A percentile compares a stretch with the other conserved stretches of the same genome.
Conservation (phyloP, 2,329 filamentous ascomycete genomes). For the Bimuria novae-zelandiae region DNA sequence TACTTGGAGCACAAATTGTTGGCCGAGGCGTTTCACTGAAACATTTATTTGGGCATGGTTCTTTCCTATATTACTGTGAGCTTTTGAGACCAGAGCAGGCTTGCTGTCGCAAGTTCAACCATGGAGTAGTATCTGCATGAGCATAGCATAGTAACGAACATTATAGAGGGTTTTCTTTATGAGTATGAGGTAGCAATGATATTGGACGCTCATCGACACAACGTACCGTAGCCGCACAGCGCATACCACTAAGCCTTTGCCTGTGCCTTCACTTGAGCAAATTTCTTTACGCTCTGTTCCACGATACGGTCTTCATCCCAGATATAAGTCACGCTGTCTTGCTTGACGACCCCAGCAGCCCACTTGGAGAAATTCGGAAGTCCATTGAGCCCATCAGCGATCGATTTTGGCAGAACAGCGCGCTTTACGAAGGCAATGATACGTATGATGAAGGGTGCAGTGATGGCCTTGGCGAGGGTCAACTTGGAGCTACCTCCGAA, state of each 20-base stretch:
- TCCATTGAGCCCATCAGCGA: constrained; percentile 55
- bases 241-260: constrained; percentile 9
- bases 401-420: constrained; percentile 57
- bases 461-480: constrained; percentile 73
- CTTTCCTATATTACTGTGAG: not conserved
- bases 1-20: constrained; percentile 5
- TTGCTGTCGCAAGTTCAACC: not conserved
- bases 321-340: constrained; percentile 66
- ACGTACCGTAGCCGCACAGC: not conserved
- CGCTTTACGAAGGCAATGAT: constrained; percentile 60
- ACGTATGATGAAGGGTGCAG: constrained; percentile 70
- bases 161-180: not conserved
- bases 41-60: not conserved
- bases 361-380: constrained; percentile 72
- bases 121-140: not conserved
- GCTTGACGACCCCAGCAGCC: constrained; percentile 62
- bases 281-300: constrained; percentile 21
- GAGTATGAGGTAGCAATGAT: not conserved
- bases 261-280: constrained; percentile 34
- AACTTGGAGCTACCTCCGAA: constrained; percentile 56
- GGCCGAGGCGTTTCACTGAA: constrained; percentile 1
- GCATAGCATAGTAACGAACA: not conserved
- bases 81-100: not conserved
- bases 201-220: not conserved
- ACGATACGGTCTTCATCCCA: constrained; percentile 39